Conservation (phyloP, 2,329 filamentous ascomycete species). For the Teratosphaeria epicoccoides region DNA sequence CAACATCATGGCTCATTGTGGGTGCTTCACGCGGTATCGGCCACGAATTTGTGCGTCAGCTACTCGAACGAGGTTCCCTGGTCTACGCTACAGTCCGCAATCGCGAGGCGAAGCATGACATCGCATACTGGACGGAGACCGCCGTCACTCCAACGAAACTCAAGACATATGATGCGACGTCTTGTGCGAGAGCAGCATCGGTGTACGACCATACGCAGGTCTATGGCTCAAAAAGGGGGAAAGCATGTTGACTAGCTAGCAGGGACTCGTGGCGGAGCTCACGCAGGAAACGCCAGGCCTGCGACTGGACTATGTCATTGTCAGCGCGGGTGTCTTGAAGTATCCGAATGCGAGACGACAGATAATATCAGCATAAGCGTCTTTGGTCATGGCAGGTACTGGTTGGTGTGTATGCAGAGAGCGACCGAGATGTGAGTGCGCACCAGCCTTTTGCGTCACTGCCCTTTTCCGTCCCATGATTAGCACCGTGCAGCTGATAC, state of each 20-base stretch:
- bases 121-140: constrained; percentile 7
- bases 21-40: constrained; percentile 41
- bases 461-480: not conserved
- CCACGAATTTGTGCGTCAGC: constrained; percentile 43
- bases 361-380: not conserved
- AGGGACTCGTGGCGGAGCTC: not conserved
- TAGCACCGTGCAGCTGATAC: not conserved
- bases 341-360: constrained; percentile 43
- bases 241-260: not conserved
- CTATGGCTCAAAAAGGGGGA: not conserved
- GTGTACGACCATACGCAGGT: constrained; percentile 19
- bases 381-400: not conserved
- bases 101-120: constrained; percentile 16
- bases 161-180: constrained; percentile 38
- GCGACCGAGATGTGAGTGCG: constrained; percentile 40
- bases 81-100: constrained; percentile 44
- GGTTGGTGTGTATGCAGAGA: constrained; percentile 29
- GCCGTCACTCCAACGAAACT: constrained; percentile 2
- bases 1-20: constrained; percentile 34
- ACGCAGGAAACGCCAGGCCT: constrained; percentile 28
- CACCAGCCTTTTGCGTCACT: not conserved
- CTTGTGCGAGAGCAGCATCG: constrained; percentile 42
- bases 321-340: constrained; percentile 47
- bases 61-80: constrained; percentile 36
- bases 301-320: constrained; percentile 43